Conservation (phyloP, 768 basidiomycete species). For the Xerocomellus chrysenteron region DNA sequence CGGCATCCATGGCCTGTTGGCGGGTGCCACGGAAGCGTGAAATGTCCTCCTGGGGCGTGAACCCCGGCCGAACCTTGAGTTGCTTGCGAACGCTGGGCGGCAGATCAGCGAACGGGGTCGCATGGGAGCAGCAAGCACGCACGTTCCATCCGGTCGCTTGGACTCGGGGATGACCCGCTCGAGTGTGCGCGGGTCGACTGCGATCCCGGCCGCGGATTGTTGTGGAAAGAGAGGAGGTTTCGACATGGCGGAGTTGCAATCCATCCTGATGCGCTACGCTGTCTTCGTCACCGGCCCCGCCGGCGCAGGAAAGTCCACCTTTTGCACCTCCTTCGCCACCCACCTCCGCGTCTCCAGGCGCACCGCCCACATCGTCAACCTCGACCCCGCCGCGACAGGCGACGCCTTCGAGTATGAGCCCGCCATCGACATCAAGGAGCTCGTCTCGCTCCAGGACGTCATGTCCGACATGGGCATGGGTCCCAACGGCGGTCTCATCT, state of each 20-base stretch:
- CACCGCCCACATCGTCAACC: slow-evolving; percentile 90
- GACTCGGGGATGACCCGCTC: slow-evolving; percentile 89
- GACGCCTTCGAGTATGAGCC: slow-evolving; percentile 92
- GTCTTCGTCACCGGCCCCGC: slow-evolving; percentile 93
- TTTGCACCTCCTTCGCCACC: slow-evolving; percentile 83
- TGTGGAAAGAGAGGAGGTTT: slow-evolving; percentile 74
- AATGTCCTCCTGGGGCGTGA: slow-evolving; percentile 92
- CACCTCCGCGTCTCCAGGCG: slow-evolving; percentile 83
- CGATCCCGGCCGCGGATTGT: slow-evolving; percentile 73
- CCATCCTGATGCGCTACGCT: slow-evolving; percentile 73
- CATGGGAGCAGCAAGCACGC: slow-evolving; percentile 22
- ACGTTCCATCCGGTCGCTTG: slow-evolving; percentile 82
- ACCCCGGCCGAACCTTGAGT: slow-evolving; percentile 87
- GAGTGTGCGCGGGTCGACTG: slow-evolving; percentile 80
- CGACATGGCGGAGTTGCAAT: slow-evolving; percentile 56
- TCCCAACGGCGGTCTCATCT: slow-evolving; percentile 95
- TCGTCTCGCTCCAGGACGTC: slow-evolving; percentile 91
- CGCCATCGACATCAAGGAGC: slow-evolving; percentile 88
- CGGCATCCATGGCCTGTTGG: slow-evolving; percentile 69
- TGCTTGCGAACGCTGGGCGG: slow-evolving; percentile 74
- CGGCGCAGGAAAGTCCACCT: slow-evolving; percentile 96
- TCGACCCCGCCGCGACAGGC: slow-evolving; percentile 89
- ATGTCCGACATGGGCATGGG: slow-evolving; percentile 95
- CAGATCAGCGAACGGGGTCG: slow-evolving; percentile 9
- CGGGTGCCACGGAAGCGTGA: slow-evolving; percentile 79